phyloP scores from a whole-genome alignment of 441 rosid genomes.

The Croton setiger region DNA sequence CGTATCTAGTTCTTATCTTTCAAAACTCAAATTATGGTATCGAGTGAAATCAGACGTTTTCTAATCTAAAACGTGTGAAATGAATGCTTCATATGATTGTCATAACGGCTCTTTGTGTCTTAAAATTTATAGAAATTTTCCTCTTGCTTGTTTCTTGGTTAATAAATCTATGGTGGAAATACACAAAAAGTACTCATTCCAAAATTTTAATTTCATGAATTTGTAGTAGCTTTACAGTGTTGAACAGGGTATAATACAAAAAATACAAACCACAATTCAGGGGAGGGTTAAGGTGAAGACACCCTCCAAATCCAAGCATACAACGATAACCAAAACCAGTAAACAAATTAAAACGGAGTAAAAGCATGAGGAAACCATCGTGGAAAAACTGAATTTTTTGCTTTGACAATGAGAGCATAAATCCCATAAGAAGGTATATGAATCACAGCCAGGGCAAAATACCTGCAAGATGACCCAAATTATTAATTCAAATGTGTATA shows the following conservation, averaged over 20 bases:
- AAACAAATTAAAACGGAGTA: conserved; percentile 23
- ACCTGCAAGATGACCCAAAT: conserved; percentile 42
- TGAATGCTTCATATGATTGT: too few species aligned
- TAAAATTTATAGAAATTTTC: too few species aligned
- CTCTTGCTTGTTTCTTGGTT: too few species aligned
- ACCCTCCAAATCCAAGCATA: not conserved
- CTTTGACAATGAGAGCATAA: conserved; percentile 48
- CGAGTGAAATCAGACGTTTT: too few species aligned
- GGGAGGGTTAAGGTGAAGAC: not conserved
- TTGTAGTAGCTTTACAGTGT: too few species aligned
- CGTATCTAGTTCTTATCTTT: too few species aligned
- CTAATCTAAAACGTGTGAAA: too few species aligned
- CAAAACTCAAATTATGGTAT: too few species aligned
- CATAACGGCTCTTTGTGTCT: too few species aligned
- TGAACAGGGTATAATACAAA: not conserved
- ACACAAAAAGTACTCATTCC: too few species aligned
- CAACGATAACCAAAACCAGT: not conserved
- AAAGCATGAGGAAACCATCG: conserved; percentile 51
- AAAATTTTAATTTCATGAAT: too few species aligned
- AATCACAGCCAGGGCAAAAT: conserved; percentile 43
- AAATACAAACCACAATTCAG: not conserved
- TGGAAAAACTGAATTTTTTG: conserved; percentile 40
- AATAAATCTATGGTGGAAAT: too few species aligned
- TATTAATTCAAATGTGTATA: not conserved
- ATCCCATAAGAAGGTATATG: conserved; percentile 78